These are phyloP conservation scores for Amoeboaphelidium protococcarum DNA, from an alignment of 371 early-diverging fungal species.

Conservation along the genomic window DNA sequence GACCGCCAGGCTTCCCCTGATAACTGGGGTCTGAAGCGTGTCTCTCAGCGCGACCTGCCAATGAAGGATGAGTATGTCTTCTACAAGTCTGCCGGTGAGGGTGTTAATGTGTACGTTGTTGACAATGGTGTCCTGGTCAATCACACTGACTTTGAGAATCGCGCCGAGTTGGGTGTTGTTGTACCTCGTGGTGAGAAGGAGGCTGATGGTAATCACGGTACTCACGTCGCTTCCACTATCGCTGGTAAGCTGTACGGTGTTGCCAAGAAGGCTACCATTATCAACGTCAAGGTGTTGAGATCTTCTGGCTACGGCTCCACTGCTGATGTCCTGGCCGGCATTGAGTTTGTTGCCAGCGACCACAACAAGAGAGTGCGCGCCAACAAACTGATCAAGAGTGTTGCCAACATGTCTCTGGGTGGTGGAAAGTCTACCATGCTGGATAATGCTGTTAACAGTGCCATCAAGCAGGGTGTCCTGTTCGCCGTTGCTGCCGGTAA, in stretches of 20 bases:
- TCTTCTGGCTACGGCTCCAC: conserved; percentile 11
- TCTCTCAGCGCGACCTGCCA: conserved; percentile 2
- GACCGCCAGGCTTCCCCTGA: neutral
- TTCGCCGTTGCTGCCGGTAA: conserved; percentile 18
- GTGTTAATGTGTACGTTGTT: conserved; percentile 13
- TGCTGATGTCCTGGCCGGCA: conserved; percentile 7
- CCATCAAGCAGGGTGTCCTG: conserved; percentile 2
- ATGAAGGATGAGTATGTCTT: neutral
- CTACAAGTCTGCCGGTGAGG: conserved; percentile 5
- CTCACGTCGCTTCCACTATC: conserved; percentile 15
- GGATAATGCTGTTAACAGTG: neutral
- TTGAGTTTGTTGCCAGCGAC: neutral
- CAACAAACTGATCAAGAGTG: too few species aligned
- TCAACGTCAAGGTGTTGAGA: conserved; percentile 15
- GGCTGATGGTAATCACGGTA: conserved; percentile 17
- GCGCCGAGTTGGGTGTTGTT: conserved; percentile 6
- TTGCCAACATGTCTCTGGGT: neutral
- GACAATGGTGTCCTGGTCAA: conserved; percentile 11
- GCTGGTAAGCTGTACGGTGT: conserved; percentile 12
- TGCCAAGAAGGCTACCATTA: conserved; percentile 10
- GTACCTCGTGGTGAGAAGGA: conserved; percentile 6
- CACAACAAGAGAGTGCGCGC: conserved; percentile 5
- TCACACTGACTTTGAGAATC: conserved; percentile 13
- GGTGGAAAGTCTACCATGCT: neutral
- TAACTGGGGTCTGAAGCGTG: conserved; percentile 1